Conservation (phyloP, 495 filamentous ascomycete species). For the Bryoglossum gracile region DNA sequence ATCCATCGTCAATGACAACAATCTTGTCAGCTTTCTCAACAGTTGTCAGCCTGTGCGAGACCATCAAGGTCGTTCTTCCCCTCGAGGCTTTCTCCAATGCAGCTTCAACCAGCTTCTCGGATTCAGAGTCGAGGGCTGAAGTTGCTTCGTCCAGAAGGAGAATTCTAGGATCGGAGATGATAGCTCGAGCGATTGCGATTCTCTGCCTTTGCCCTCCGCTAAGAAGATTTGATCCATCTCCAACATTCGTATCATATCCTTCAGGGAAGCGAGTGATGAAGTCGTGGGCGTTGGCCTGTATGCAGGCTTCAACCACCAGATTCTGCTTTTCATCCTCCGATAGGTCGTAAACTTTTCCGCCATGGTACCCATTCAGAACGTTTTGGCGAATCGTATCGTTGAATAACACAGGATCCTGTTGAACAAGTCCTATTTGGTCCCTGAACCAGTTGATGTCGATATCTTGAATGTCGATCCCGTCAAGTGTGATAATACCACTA, state of each 20-base stretch:
- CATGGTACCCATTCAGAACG: slow-evolving; percentile 49
- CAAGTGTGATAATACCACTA: slow-evolving; percentile 56
- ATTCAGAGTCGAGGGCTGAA: slow-evolving; percentile 31
- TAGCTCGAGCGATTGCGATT: slow-evolving; percentile 50
- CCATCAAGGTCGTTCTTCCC: slow-evolving; percentile 33
- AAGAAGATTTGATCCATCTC: slow-evolving; percentile 34
- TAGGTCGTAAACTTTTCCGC: background rate
- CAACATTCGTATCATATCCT: slow-evolving; percentile 45
- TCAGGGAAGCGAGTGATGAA: slow-evolving; percentile 40
- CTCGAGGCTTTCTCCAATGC: slow-evolving; percentile 27
- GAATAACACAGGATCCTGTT: slow-evolving; percentile 68
- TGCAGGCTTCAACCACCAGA: slow-evolving; percentile 52
- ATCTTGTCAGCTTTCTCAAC: slow-evolving; percentile 50
- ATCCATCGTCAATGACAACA: background rate
- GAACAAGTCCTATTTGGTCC: slow-evolving; percentile 63
- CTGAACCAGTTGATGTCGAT: slow-evolving; percentile 69
- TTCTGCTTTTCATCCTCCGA: background rate
- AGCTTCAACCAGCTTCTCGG: slow-evolving; percentile 45
- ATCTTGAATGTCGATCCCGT: slow-evolving; percentile 59
- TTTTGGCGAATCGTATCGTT: slow-evolving; percentile 47
- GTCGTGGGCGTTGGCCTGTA: slow-evolving; percentile 24
- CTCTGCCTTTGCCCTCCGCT: slow-evolving; percentile 52
- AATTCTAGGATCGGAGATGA: slow-evolving; percentile 39
- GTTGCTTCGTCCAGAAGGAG: slow-evolving; percentile 51
- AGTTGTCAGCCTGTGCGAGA: slow-evolving; percentile 53